Evolutionary conservation across 2,329 filamentous ascomycete species (phyloP), one percentile per base, ranked within the genome.

Genomic region (Colletotrichum sp.): DNA sequence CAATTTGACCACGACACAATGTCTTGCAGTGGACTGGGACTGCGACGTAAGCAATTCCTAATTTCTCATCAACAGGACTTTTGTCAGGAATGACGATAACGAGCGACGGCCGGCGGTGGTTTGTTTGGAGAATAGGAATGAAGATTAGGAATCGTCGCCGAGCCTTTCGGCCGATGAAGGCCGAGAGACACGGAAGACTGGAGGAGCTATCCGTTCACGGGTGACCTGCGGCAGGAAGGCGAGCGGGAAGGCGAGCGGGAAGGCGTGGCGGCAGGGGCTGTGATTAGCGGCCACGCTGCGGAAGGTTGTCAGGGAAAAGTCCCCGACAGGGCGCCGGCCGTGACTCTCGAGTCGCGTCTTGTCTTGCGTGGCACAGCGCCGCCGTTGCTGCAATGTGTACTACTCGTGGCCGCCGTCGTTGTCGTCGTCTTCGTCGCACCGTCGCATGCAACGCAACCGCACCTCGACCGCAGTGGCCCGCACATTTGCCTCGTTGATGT

Each of bases 221-320:
- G 38, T 67, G 69, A 67, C 69, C 62, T 71, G 61, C 62, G 38
- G 62, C 72, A 68, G 72, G 38, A 67, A 24, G 26, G 67, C 36
- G 52, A 28, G 61, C 68, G 72, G 72, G 38, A 67, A 24, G 26
- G 67, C 36, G 52, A 28, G 61, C 68, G 61, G 69, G 69, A 71
- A 71, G 68, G 71, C 61, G 48, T 48, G 66, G 66, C 58, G 24
- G 34, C 34, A 36, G 24, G 18, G 28, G 26, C 21, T 34, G 38
- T 24, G 43, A 66, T 58, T 58, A 28, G 21, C 55, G 26, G 55
- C 43, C 43, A 52, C 55, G 55, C 24, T 58, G 55, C 55, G 55
- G 58, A 61, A 63, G 32, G 38, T 70, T 59, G 18, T 38, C 26
- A 36, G 26, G 36, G 52, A 21, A 56, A 56, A 69, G 71, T 69